phyloP scores from a whole-genome alignment of 2,329 filamentous ascomycete species.

The Amphichorda felina region DNA sequence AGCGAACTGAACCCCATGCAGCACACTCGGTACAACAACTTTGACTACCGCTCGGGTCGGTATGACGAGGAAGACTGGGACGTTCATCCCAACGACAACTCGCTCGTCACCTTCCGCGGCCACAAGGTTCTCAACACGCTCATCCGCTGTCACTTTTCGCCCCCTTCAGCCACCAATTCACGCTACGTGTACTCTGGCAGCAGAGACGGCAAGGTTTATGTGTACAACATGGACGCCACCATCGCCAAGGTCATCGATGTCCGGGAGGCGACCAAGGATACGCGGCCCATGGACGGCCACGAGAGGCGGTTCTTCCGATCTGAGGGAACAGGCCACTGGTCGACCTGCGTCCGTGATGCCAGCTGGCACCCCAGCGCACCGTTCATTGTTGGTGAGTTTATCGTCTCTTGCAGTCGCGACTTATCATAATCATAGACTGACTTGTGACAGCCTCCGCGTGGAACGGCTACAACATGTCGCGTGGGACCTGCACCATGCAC shows the following conservation, averaged over 20 bases:
- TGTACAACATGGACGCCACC: conserved; percentile 91
- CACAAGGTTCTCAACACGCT: conserved; percentile 82
- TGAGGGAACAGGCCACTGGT: conserved; percentile 46
- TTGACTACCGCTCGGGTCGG: conserved; percentile 61
- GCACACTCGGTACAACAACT: conserved; percentile 42
- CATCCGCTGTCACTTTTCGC: conserved; percentile 92
- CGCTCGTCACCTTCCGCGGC: conserved; percentile 83
- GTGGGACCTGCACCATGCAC: conserved; percentile 68
- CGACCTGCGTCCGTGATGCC: conserved; percentile 74
- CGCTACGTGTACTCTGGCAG: conserved; percentile 90
- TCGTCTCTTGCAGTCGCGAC: background rate
- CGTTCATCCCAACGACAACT: conserved; percentile 68
- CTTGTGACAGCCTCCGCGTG: conserved; percentile 56
- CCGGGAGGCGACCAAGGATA: conserved; percentile 51
- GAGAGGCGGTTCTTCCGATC: conserved; percentile 42
- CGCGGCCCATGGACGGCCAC: conserved; percentile 41
- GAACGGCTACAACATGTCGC: conserved; percentile 64
- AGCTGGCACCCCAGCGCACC: conserved; percentile 85
- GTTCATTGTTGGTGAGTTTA: conserved; percentile 53
- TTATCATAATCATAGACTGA: conserved; percentile 6
- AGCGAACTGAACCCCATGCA: conserved; percentile 41
- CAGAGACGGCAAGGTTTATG: conserved; percentile 76
- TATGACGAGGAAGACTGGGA: conserved; percentile 54
- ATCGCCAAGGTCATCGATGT: conserved; percentile 71
- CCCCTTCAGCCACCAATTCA: conserved; percentile 72